Percentiles rank a stretch among this genome's conserved stretches.
These are phyloP conservation scores for Microbotryum intermedium DNA, from an alignment of 1,284 basidiomycete species.

Conservation along the genomic window DNA sequence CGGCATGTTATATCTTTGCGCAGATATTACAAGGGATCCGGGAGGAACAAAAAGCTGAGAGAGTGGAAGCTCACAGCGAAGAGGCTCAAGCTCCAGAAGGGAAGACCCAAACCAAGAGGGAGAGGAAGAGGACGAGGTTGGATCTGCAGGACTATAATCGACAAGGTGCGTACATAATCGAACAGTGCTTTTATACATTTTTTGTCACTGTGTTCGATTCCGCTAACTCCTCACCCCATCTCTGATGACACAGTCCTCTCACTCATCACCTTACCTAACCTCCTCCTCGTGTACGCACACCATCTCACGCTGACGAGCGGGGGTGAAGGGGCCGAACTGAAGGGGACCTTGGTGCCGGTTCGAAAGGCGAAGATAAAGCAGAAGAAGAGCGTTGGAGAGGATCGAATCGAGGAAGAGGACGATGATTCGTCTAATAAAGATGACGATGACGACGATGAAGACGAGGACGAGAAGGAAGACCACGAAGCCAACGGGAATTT, in stretches of 20 bases:
- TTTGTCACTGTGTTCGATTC: too few relatives aligned
- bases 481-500: too few relatives aligned
- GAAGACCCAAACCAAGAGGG: background rate
- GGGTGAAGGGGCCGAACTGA: too few relatives aligned
- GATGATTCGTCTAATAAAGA: too few relatives aligned
- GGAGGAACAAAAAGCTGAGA: too few relatives aligned
- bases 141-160: constrained; percentile 89
- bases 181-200: too few relatives aligned
- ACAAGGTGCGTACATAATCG: constrained; percentile 21
- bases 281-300: constrained; percentile 63
- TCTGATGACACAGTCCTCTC: constrained; percentile 18
- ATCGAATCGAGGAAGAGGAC: background rate
- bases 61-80: background rate
- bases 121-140: constrained; percentile 47
- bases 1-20: constrained; percentile 62
- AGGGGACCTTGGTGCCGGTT: too few relatives aligned
- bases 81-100: background rate
- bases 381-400: background rate
- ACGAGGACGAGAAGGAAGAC: too few relatives aligned
- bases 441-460: too few relatives aligned
- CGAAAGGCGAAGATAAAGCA: too few relatives aligned
- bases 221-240: too few relatives aligned
- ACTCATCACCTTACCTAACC: constrained; percentile 67
- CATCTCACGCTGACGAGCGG: constrained; percentile 4
- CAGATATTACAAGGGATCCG: constrained; percentile 25